A percentile compares a stretch with the other conserved stretches of the same genome.
Evolutionary conservation across 2,329 filamentous ascomycete genomes (phyloP).

Genomic region (Cryphonectria nitschkei): DNA sequence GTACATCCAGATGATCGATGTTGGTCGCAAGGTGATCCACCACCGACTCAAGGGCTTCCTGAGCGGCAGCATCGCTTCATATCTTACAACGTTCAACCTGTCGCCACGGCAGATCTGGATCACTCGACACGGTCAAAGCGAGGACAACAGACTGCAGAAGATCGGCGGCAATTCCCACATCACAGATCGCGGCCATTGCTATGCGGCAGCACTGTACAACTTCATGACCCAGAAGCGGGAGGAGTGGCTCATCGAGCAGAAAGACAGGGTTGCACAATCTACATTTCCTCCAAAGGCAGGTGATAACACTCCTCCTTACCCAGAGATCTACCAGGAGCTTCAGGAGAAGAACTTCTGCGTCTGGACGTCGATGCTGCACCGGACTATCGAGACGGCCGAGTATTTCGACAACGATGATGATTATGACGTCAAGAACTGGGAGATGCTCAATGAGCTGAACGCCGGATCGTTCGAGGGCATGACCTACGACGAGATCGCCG

Average conservation of each 20-base stretch:
- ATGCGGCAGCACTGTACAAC: conserved; percentile 75
- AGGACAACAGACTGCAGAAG: conserved; percentile 84
- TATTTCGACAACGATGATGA: conserved; percentile 71
- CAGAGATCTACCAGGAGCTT: conserved; percentile 72
- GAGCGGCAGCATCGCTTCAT: conserved; percentile 89
- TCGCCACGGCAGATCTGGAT: conserved; percentile 98
- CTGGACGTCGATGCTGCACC: conserved; percentile 96
- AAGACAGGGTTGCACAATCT: conserved; percentile 73
- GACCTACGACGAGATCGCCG: conserved; percentile 88
- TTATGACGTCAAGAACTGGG: conserved; percentile 72
- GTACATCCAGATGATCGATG: conserved; percentile 97
- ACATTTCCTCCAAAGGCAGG: conserved; percentile 90
- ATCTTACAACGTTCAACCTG: conserved; percentile 95
- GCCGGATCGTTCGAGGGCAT: conserved; percentile 91
- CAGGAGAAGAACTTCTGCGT: conserved; percentile 93
- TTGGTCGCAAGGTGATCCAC: conserved; percentile 90
- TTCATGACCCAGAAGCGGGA: conserved; percentile 83
- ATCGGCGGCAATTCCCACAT: conserved; percentile 90
- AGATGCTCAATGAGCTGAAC: conserved; percentile 96
- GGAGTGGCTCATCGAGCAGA: conserved; percentile 82
- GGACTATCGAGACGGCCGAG: conserved; percentile 73
- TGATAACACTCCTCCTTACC: conserved; percentile 93
- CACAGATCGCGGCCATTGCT: conserved; percentile 77
- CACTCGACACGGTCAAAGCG: conserved; percentile 88
- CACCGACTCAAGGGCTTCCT: conserved; percentile 91